Base-by-base conservation (phyloP, 2,329 filamentous ascomycete species). In the Piedraia hortae region DNA sequence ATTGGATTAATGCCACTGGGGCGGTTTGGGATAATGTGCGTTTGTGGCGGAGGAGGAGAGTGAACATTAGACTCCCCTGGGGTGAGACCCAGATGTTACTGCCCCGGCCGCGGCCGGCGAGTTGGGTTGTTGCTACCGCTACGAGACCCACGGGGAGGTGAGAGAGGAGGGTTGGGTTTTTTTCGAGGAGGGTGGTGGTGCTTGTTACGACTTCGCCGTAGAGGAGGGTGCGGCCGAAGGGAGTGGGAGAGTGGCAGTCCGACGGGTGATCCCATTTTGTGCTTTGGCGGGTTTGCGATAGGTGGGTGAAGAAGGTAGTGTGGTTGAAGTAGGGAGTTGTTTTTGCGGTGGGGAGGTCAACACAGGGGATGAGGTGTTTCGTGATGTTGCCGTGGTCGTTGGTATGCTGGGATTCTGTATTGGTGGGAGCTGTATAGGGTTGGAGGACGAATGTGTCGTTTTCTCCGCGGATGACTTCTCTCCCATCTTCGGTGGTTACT, bases 51-150 rank as follows among this genome's bases (percentile, higher is more conserved):
- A 97, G 63, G 17, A 88, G 64, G 1, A 70, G 77, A 6, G 77
- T 90, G 48, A 89, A 85, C 42, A 91, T 71, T 4, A 93, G 56
- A 16, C 64, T 65, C 1, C 85, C 85, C 0, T 73, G 62, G 1
- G 85, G 85, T 0, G 80, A 77, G 4, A 97, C 65, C 85, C 85
- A 97, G 27, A 91, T 74, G 35, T 97, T 97, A 14, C 60, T 67
- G 3, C 85, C 85, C 6, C 85, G 69, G 5, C 85, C 85, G 16
- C 85, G 66, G 5, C 70, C 85, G 0, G 80, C 74, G 4, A 91
- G 55, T 43, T 93, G 82, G 0, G 71, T 77, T 0, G 78, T 85
- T 1, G 85, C 82, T 1, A 72, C 70, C 6, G 75, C 55, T 0
- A 80, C 89, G 41, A 90, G 78, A n/a, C 85, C 85, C 0, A 61